These are phyloP conservation scores for Pseudozyma hubeiensis DNA, from an alignment of 1,284 basidiomycete species.

Conservation along the genomic window DNA sequence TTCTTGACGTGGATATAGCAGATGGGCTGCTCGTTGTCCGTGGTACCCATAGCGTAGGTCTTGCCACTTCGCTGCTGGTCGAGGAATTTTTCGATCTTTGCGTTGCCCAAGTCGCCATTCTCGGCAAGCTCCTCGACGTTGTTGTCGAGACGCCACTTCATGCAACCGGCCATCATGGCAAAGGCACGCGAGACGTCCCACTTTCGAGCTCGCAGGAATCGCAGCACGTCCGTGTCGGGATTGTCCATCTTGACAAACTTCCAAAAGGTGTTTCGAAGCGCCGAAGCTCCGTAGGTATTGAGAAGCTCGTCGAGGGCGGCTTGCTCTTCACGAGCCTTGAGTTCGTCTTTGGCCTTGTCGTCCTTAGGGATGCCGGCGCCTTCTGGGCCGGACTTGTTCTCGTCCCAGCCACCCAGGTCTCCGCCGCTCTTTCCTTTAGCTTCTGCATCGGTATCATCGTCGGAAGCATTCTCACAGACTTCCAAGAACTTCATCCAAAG, in stretches of 20 bases:
- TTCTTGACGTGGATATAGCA: slow-evolving; percentile 64
- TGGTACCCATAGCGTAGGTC: slow-evolving; percentile 67
- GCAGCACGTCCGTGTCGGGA: slow-evolving; percentile 65
- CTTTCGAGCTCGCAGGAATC: slow-evolving; percentile 69
- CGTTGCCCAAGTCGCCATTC: slow-evolving; percentile 68
- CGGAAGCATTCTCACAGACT: slow-evolving; percentile 45
- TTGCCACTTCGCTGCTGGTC: slow-evolving; percentile 68
- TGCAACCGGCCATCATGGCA: slow-evolving; percentile 68
- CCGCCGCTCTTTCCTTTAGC: slow-evolving; percentile 21
- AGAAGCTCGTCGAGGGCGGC: slow-evolving; percentile 67
- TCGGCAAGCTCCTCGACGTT: slow-evolving; percentile 68
- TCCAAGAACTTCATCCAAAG: slow-evolving; percentile 65
- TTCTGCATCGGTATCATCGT: slow-evolving; percentile 23
- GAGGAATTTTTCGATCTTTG: slow-evolving; percentile 67
- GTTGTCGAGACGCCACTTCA: slow-evolving; percentile 67
- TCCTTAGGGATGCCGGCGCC: slow-evolving; percentile 65
- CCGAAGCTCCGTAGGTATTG: slow-evolving; percentile 66
- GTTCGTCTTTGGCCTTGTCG: slow-evolving; percentile 64
- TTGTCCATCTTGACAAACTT: slow-evolving; percentile 66
- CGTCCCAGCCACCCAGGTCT: slow-evolving; percentile 43
- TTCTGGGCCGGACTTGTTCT: slow-evolving; percentile 45
- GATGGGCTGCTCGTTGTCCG: slow-evolving; percentile 67
- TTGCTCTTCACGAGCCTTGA: slow-evolving; percentile 66
- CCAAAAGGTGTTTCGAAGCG: slow-evolving; percentile 68
- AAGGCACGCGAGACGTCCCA: slow-evolving; percentile 69